Evolutionary conservation across 169 alveolate genomes (phyloP), one percentile per base, ranked within the genome.

Genomic region (Plasmodium vinckei): DNA sequence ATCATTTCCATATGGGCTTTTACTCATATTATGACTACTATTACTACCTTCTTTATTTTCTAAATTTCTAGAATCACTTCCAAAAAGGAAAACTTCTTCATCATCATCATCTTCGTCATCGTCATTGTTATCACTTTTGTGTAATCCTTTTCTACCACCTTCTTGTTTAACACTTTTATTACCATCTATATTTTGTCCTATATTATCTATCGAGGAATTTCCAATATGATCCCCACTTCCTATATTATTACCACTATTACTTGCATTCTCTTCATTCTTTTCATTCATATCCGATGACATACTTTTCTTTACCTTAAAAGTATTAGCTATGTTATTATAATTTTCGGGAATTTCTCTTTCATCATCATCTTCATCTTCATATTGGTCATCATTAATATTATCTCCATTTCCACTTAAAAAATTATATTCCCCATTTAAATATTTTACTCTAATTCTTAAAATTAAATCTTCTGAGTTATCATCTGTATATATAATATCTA

Each of bases 391-490:
- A 44, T 56, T 19, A 9, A 25, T 70, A 64, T 73, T 53, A 21
- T 59, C 79, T 60, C 71, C 92, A 73, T 70, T 77, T 44, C 94
- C 92, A 73, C 70, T 86, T 42, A 72, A 27, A 75, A 91, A 44
- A 57, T 71, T 93, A 68, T 71, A 91, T 47, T 92, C 95, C 61
- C 88, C 88, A 49, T 75, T 86, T 27, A 87, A 87, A 73, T 93
- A 95, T 86, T 96, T 94, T 23, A 98, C 94, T 47, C 99, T 95
- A 9, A 99, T 92, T 59, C 99, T 94, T 57, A 99, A 87, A 25
- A 98, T 97, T 73, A 98, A 95, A 77, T 97, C 99, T 63, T 98
- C 99, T 17, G 98, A 95, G 87, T 98, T 98, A 90, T 98, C 99
- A 86, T 98, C 99, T 3, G 99, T 96, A 94, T 96, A 97, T 72